Evolutionary conservation across 768 basidiomycete genomes (phyloP), one percentile per base, ranked within the genome.

Genomic region (Calocybe gangraenosa): DNA sequence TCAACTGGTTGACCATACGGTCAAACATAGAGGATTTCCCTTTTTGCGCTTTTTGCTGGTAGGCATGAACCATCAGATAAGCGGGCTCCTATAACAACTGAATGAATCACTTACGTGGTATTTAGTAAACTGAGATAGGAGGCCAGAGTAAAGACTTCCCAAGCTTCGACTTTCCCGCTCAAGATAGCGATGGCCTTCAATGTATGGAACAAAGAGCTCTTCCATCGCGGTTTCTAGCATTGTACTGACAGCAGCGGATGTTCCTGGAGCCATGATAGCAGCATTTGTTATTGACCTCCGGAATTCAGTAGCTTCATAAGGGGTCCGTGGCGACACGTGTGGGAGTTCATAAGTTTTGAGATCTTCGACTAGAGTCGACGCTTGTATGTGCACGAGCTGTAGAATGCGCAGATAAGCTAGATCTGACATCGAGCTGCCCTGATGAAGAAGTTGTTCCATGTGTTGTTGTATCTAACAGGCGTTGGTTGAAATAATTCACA

Each of bases 161-260:
- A 98, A 60, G 57, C 82, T 92, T 60, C 82, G 87, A 51, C 80
- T 87, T 70, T 99, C 96, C 33, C 83, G 81, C 57, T 98, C 96
- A 3, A 98, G 75, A 60, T 97, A 98, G 45, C 92, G 71, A 47
- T 82, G 82, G 2, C 90, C 92, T 65, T 99, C 95, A 1, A 84
- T 87, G 58, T 94, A 97, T 2, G 92, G 89, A 17, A 93, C 81
- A 52, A 98, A 98, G 15, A 98, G 77, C 59, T 98, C 96, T 51
- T 97, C 96, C 80, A 96, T 84, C 7, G 92, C 89, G 7, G 81
- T 83, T 62, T 98, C 96, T n/a, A 99, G 74, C 89, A 97, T 92
- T 1, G 79, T 70, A 56, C 83, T 75, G 55, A 87, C 77, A n/a
- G 83, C 75, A 5, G 77, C 67, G 11, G 78, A 73, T 7, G 79